Evolutionary conservation across 2,329 filamentous ascomycete species (phyloP), one percentile per base, ranked within the genome.

Genomic region (Colletotrichum cordylinicola): DNA sequence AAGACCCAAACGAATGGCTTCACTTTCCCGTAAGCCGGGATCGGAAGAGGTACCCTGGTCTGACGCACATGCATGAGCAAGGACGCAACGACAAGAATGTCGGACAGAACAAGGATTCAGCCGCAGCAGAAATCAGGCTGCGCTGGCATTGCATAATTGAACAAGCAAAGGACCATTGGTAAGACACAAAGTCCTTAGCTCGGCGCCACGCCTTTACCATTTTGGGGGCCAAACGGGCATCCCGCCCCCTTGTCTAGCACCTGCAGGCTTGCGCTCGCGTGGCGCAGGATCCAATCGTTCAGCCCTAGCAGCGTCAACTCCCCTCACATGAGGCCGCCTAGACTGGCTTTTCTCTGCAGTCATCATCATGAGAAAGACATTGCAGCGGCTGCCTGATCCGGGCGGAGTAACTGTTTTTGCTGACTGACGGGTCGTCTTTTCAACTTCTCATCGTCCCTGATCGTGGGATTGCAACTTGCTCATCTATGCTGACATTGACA

Each of bases 91-190:
- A 33, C 27, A 37, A 24, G 31, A 64, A 24, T n/a, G 62, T 66
- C 37, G 37, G 37, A 66, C 31, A 48, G 37, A 31, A 27, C 62
- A 33, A 31, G 58, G 66, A 29, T 58, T 58, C 27, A 58, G 67
- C 66, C 37, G 39, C 39, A 64, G n/a, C 29, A 29, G 62, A 35
- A n/a, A 33, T 24, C 48, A 64, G 66, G 71, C 56, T 70, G 72
- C 58, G 72, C 67, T 74, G 72, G 67, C 72, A 74, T 70, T 70
- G 72, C 72, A 74, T 56, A 31, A 43, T 64, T 61, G 29, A 58
- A 29, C 24, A 58, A 58, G 43, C 43, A 58, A 58, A 58, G 27
- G 27, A 31, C 55, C 55, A 58, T 52, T 52, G 43, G 43, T 52
- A 52, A 52, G 43, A 52, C 43, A 31, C 55, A 58, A 58, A 58